Conservation (phyloP, 108 stramenopile genomes). For the Cyclotella cryptica region DNA sequence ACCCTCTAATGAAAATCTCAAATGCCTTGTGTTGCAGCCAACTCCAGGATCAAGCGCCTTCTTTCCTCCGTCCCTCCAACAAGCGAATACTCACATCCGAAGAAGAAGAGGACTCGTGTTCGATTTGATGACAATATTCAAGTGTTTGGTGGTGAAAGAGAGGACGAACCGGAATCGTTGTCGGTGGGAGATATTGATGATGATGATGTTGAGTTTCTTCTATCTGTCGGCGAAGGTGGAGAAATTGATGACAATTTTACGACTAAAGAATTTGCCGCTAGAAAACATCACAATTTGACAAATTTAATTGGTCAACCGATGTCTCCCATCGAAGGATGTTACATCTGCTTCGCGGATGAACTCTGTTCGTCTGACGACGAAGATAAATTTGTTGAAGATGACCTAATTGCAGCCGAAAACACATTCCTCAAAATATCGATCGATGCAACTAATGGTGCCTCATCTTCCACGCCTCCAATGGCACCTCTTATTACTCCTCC, state of each 20-base stretch:
- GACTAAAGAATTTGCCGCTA: background rate
- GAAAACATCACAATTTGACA: background rate
- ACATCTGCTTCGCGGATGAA: conserved; percentile 18
- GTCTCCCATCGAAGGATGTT: conserved; percentile 20
- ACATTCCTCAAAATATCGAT: conserved; percentile 31
- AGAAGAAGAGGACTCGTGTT: too few relatives aligned
- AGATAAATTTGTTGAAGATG: background rate
- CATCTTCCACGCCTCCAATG: background rate
- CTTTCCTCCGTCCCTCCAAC: too few relatives aligned
- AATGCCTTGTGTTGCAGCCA: too few relatives aligned
- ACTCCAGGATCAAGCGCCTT: too few relatives aligned
- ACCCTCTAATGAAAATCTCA: too few relatives aligned
- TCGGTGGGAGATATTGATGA: conserved; percentile 3
- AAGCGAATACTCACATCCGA: too few relatives aligned
- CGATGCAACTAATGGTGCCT: conserved; percentile 12
- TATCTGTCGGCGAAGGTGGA: conserved; percentile 38
- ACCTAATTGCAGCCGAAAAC: background rate
- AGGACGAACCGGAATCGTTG: background rate
- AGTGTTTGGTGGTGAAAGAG: too few relatives aligned
- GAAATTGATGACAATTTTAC: conserved; percentile 30
- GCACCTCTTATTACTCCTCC: conserved; percentile 40
- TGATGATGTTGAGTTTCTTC: conserved; percentile 29
- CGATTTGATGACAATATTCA: too few relatives aligned
- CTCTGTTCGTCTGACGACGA: conserved; percentile 10
- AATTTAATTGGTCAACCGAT: conserved; percentile 15